Percentiles rank a stretch among this genome's conserved stretches.
These are phyloP conservation scores for Patellifolia procumbens DNA, from an alignment of 179 eudicot genomes.

Conservation along the genomic window DNA sequence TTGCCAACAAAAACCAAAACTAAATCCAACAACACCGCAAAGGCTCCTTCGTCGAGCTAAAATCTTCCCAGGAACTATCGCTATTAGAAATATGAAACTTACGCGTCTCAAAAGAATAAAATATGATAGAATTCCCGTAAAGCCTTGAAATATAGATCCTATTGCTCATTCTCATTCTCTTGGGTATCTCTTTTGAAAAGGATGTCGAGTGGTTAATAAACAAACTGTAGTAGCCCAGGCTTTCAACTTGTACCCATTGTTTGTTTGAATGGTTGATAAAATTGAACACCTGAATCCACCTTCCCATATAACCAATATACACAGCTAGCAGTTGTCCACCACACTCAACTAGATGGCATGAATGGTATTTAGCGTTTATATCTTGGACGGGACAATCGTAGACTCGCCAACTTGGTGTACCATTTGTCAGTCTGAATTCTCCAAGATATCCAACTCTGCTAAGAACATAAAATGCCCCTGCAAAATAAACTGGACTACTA, in stretches of 20 bases:
- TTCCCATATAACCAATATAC: neutral
- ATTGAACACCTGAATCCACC: neutral
- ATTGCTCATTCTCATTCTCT: neutral
- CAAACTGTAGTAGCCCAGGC: neutral
- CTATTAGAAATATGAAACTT: neutral
- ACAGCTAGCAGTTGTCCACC: neutral
- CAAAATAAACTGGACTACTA: neutral
- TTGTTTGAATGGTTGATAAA: neutral
- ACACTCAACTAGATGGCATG: slow-evolving; percentile 4
- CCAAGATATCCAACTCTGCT: slow-evolving; percentile 1
- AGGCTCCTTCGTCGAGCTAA: neutral
- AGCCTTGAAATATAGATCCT: slow-evolving; percentile 16
- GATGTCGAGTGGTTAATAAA: neutral
- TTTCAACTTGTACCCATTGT: neutral
- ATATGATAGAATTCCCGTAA: neutral
- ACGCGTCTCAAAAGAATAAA: neutral
- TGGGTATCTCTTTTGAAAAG: no score
- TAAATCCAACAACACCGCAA: slow-evolving; percentile 13
- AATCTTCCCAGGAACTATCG: neutral
- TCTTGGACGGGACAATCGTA: neutral
- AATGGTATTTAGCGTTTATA: neutral
- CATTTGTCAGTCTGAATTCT: slow-evolving; percentile 8
- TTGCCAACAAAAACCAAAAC: neutral
- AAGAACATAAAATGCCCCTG: slow-evolving; percentile 22
- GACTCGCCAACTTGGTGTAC: slow-evolving; percentile 14